Evolutionary conservation across 371 early-diverging fungal species (phyloP), one percentile per base, ranked within the genome.

Genomic region (Lichtheimia ornata): DNA sequence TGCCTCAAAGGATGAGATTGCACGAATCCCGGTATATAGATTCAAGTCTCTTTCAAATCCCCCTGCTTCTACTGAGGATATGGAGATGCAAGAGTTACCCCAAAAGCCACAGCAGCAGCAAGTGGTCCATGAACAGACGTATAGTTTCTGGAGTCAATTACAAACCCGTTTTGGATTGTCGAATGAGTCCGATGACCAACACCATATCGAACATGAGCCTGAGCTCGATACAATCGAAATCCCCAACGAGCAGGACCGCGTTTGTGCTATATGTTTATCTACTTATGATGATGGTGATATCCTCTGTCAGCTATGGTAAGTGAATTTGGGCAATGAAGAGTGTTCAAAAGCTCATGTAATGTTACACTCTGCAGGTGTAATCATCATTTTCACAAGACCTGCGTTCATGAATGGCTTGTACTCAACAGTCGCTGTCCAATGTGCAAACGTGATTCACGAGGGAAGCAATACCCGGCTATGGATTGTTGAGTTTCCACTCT

Each of bases 181-280:
- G 9, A 15, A 50, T 13, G 54, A 44, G 4, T 18, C 30, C 18
- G 27, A 28, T 6, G 49, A 52, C 13, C 17, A 15, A 18, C 58
- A 43, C 51, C 59, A 15, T 28, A 28, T 28, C 56, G 28, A 53
- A 58, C n/a, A 53, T 6, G 71, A 72, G 12, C 63, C 57, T 27
- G 73, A 64, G 27, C 65, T 67, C 25, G 67, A 69, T 17, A 42
- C 64, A 4, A 27, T 80, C 4, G 76, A 76, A 52, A 75, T 80
- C 12, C 73, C 73, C 45, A 72, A 66, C 30, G 70, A 65, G 43
- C 79, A 73, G 43, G 83, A 85, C 54, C 82, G 81, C 43, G 67
- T 81, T 4, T 89, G 89, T 55, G 81, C 84, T 35, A 87, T 89
- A 44, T 89, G 89, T 61, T 63, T 89, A 35, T 79, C 84, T 45